Percentiles rank a stretch among this genome's conserved stretches.
Evolutionary conservation across 106 monocot genomes (phyloP).

Genomic region (Amphibolis antarctica): DNA sequence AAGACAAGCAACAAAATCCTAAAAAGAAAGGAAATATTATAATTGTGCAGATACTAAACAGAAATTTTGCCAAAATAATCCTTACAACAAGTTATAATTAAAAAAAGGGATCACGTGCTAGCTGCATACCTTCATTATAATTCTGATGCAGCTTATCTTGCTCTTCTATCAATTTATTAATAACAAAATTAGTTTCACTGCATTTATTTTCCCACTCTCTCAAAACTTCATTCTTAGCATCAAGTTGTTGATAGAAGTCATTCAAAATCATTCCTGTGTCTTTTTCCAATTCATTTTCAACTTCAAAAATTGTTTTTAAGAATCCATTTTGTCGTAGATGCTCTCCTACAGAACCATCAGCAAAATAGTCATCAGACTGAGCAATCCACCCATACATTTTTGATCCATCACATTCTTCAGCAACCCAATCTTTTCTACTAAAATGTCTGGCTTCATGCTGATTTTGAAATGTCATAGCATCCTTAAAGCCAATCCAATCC

Average conservation of each 20-base stretch:
- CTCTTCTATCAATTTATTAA: slow-evolving; percentile 27
- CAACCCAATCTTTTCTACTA: slow-evolving; percentile 34
- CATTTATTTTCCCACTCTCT: slow-evolving; percentile 27
- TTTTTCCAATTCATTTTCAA: slow-evolving; percentile 19
- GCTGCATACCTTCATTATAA: slow-evolving; percentile 35
- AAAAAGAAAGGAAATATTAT: no score
- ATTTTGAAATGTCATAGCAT: slow-evolving; percentile 40
- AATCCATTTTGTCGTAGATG: slow-evolving; percentile 13
- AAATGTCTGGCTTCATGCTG: slow-evolving; percentile 14
- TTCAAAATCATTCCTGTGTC: slow-evolving; percentile 31
- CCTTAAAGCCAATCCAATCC: slow-evolving; percentile 52
- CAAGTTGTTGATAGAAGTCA: slow-evolving; percentile 24
- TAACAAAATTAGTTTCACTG: slow-evolving; percentile 19
- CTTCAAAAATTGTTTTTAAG: slow-evolving; percentile 32
- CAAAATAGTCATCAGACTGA: slow-evolving; percentile 24
- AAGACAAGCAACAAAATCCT: no score
- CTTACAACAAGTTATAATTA: no score
- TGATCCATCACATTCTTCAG: background rate
- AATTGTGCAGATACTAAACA: no score
- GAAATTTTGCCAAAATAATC: no score
- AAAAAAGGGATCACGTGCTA: no score
- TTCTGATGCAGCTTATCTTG: slow-evolving; percentile 35
- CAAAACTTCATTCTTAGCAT: slow-evolving; percentile 30
- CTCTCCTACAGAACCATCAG: slow-evolving; percentile 12
- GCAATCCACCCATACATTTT: slow-evolving; percentile 48